Base-by-base conservation (phyloP, 306 rosid species). In the Luffa aegyptiaca region DNA sequence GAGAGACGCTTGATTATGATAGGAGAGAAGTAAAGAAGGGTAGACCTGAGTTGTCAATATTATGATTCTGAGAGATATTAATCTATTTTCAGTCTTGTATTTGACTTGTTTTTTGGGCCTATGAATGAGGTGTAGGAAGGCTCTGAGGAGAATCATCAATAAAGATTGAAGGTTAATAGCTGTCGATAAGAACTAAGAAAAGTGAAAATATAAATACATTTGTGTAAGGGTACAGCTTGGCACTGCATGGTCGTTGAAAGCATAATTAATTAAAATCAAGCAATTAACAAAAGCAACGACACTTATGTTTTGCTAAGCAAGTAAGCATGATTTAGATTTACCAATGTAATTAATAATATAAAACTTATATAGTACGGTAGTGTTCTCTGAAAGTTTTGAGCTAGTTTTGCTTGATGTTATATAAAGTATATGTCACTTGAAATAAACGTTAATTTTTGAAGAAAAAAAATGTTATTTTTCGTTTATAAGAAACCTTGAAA, bases 21-120 rank as follows among this genome's bases (percentile, higher is more conserved):
- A 46, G 78, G 59, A 73, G 78, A 73, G 78, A 74, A 33, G n/a
- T 74, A 74, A 74, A 6, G 78, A 74, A 74, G 62, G 14, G 31
- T 31, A 74, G 31, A 31, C 44, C 78, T 51, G n/a, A 74, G 26
- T 48, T 31, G 78, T 51, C 78, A 51, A 36, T 51, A 51, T 33
- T 74, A 74, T 74, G 78, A 48, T 51, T 48, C 78, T 33, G 21
- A 74, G 39, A 69, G 39, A 74, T 33, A 31, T 74, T 31, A 48
- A 44, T 33, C 78, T 0, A 74, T 51, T 13, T 74, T 8, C 78
- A 74, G 62, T 36, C 61, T 45, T 51, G 11, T 51, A 74, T 49
- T 73, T 73, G 58, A 48, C 61, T 73, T 73, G 44, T 48, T 73
- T 73, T 51, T 31, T 49, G 35, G 44, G 58, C 44, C 55, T 45